These are phyloP conservation scores for Hura crepitans DNA, from an alignment of 441 rosid species.

Conservation along the genomic window DNA sequence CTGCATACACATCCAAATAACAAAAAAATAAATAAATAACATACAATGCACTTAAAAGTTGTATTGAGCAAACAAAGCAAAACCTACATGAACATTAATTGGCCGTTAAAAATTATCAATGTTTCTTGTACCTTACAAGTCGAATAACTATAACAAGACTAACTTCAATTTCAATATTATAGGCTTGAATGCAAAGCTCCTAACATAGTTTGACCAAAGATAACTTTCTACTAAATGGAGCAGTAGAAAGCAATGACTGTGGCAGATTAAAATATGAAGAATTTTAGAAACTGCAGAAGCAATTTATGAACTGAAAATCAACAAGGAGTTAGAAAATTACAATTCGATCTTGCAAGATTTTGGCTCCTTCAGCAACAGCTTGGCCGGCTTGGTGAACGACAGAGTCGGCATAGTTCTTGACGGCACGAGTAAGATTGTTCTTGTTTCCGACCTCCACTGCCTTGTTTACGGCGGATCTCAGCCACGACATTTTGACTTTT, in stretches of 20 bases:
- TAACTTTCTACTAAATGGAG: constrained; percentile 1
- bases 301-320: neutral
- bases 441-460: constrained; percentile 95
- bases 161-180: neutral
- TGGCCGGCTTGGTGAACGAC: constrained; percentile 96
- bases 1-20: constrained; percentile 35
- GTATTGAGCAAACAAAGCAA: neutral
- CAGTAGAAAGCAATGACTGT: neutral
- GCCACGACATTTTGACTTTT: constrained; percentile 56
- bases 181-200: neutral
- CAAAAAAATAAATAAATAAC: neutral
- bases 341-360: constrained; percentile 89
- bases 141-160: neutral
- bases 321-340: constrained; percentile 33
- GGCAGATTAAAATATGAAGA: neutral
- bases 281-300: neutral
- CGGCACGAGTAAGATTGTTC: constrained; percentile 79
- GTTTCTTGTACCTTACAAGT: neutral
- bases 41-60: neutral
- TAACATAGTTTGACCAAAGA: neutral
- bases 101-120: neutral
- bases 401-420: constrained; percentile 85
- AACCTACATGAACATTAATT: neutral
- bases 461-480: constrained; percentile 76
- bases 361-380: constrained; percentile 94